Base-by-base conservation (phyloP, 2,329 filamentous ascomycete species). In the Hypoxylon sp. region DNA sequence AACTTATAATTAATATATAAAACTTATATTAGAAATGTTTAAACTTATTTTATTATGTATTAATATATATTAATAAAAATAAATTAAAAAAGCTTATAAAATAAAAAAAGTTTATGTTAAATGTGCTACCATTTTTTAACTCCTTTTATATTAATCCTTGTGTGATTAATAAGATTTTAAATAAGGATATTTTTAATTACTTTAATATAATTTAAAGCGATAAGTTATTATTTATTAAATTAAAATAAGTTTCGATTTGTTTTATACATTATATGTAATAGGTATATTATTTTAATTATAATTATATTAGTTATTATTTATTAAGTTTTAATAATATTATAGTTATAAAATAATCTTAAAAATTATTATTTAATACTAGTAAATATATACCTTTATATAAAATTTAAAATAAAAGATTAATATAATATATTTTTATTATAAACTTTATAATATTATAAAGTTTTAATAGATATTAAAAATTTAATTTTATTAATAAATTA, bases 1-100 rank as follows among this genome's bases (percentile, higher is more conserved):
- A 48, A 5, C 26, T 48, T 48, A 48, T 48, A 29, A 48, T 3
- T 13, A 48, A 48, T 14, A 26, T 48, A 14, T 14, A 48, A 48
- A 14, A 48, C 3, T 13, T 48, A 3, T 48, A 48, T 29, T 14
- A 29, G 13, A 11, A 14, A 5, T 48, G 14, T 29, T 14, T 48
- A 14, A 24, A 48, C 14, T 29, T 48, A 29, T 48, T 48, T 13
- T 4, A 29, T 26, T 26, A 48, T 3, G 29, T 29, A 11, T 26
- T 48, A 26, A 26, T 13, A n/a, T 3, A 14, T 26, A 14, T 48
- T 48, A 48, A 48, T 29, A 3, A 11, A 29, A 48, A 48, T 29
- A 14, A 48, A 9, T 29, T 48, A 47, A 47, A 47, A 17, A 9
- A 24, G 11, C 13, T 35, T 13, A 3, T 10, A 35, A 24, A 47